These are phyloP conservation scores for Leishmania tarentolae DNA, from an alignment of 208 protist genomes.

Conservation along the genomic window DNA sequence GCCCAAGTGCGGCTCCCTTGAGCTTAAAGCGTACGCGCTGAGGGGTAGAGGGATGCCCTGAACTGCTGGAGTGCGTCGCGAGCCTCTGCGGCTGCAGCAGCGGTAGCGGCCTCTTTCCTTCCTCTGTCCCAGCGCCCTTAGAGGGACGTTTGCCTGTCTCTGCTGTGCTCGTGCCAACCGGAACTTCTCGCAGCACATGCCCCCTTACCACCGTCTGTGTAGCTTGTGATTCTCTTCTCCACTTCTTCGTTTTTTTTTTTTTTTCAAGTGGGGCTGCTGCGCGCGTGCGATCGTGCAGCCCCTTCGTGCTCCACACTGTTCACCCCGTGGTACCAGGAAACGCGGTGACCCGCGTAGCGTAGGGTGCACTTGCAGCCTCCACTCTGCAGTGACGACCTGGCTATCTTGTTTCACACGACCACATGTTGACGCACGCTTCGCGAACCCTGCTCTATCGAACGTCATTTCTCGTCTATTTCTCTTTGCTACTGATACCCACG, in stretches of 20 bases:
- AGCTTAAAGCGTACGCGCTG: not conserved
- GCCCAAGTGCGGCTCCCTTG: not conserved
- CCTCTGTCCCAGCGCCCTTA: not conserved
- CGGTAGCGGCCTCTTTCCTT: not conserved
- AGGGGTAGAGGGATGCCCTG: not conserved
- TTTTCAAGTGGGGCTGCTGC: not conserved
- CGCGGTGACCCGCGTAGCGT: not conserved
- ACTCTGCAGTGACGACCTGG: not conserved
- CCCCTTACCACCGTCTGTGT: not conserved
- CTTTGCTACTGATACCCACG: not conserved
- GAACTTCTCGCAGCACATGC: not conserved
- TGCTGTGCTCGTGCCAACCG: not conserved
- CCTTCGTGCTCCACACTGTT: not conserved
- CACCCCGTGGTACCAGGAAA: not conserved
- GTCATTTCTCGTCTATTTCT: not conserved
- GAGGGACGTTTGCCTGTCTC: not conserved
- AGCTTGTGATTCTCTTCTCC: not conserved
- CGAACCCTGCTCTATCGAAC: not conserved
- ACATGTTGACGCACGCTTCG: not conserved
- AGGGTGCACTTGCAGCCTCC: not conserved
- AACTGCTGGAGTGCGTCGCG: not conserved
- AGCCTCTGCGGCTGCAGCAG: not conserved
- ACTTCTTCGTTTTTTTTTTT: not conserved
- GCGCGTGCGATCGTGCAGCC: not conserved
- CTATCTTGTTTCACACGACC: not conserved